phyloP scores from a whole-genome alignment of 2,329 filamentous ascomycete genomes.

The Reticulascus tulasneorum region DNA sequence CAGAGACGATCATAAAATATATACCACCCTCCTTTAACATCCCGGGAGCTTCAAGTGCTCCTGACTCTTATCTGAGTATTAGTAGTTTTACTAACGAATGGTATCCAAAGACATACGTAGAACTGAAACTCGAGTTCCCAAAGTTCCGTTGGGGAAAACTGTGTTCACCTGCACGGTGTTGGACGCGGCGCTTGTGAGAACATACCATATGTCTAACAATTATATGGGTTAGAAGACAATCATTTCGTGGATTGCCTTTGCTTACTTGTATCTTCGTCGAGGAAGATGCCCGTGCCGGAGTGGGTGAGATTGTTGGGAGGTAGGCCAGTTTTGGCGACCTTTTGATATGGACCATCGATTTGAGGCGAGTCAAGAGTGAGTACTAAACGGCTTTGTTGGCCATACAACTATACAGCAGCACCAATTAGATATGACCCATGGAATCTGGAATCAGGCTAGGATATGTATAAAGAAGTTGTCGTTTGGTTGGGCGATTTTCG shows the following conservation, averaged over 20 bases:
- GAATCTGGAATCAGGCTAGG: too few species aligned
- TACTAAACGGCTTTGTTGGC: conserved; percentile 34
- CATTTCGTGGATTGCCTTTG: too few species aligned
- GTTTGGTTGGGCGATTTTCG: conserved; percentile 36
- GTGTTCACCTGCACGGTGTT: conserved; percentile 35
- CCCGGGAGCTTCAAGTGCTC: conserved; percentile 31
- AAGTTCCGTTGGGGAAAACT: conserved; percentile 30
- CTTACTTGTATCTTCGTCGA: conserved; percentile 23
- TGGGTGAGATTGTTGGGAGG: conserved; percentile 33
- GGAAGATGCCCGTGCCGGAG: conserved; percentile 36
- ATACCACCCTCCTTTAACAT: conserved; percentile 27
- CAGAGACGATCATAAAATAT: conserved; percentile 32
- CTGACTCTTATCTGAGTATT: conserved; percentile 19
- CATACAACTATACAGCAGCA: conserved; percentile 32
- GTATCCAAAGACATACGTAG: conserved; percentile 23
- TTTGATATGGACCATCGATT: conserved; percentile 25
- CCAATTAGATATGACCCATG: background rate
- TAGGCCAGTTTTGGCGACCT: conserved; percentile 27
- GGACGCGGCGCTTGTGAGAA: conserved; percentile 35
- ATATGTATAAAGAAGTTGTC: conserved; percentile 31
- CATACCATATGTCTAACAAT: conserved; percentile 28
- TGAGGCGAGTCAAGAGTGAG: conserved; percentile 29
- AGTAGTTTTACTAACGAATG: too few species aligned
- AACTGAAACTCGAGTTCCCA: conserved; percentile 25
- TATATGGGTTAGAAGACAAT: too few species aligned